A percentile compares a stretch with the other conserved stretches of the same genome.
Evolutionary conservation across 192 early-diverging fungal genomes (phyloP).

Genomic region (Endogone sp.): DNA sequence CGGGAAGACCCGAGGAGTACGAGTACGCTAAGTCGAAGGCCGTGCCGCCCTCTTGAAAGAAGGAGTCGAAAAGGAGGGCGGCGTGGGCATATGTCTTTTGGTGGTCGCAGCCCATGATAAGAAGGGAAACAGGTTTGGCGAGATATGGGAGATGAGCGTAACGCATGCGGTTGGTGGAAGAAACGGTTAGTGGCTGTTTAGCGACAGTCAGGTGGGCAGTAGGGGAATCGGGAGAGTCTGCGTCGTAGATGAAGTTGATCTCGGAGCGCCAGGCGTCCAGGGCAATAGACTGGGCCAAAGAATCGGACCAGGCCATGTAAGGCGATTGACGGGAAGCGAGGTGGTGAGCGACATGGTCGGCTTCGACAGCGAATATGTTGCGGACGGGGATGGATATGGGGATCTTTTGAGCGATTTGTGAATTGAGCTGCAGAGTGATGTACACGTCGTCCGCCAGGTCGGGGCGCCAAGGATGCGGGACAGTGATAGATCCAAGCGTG

Average conservation of each 20-base stretch:
- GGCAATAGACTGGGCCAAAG: conserved; percentile 22
- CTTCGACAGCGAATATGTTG: conserved; percentile 22
- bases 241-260: conserved; percentile 23
- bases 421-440: conserved; percentile 7
- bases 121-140: neutral
- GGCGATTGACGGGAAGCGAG: conserved; percentile 8
- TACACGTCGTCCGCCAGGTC: conserved; percentile 12
- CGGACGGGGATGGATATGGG: conserved; percentile 9
- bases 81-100: neutral
- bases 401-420: neutral
- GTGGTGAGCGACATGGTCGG: conserved; percentile 21
- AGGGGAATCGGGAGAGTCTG: conserved; percentile 1
- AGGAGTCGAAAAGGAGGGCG: neutral
- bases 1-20: neutral
- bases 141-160: neutral
- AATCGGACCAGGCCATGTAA: conserved; percentile 26
- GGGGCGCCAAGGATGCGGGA: conserved; percentile 27
- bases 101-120: neutral
- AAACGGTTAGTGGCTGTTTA: neutral
- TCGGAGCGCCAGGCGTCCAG: conserved; percentile 28
- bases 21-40: neutral
- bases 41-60: neutral
- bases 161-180: neutral
- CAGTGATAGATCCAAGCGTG: conserved; percentile 15
- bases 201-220: neutral